Percentiles rank a stretch among this genome's conserved stretches.
Evolutionary conservation across 306 rosid species (phyloP).

Genomic region (Canavalia gladiata): DNA sequence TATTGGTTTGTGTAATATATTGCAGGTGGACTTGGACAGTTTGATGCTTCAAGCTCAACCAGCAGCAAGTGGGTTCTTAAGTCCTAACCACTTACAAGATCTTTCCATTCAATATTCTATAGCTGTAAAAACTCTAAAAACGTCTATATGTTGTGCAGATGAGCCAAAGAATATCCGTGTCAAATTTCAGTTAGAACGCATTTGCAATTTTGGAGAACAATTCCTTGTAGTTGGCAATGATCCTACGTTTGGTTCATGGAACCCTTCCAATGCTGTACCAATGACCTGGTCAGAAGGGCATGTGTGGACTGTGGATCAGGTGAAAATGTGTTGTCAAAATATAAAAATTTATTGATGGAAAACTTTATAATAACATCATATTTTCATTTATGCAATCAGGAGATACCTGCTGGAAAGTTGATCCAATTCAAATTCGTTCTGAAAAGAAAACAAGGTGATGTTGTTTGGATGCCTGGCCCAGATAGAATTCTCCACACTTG

Average conservation of each 20-base stretch:
- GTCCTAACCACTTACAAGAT: not conserved
- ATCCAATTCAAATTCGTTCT: constrained; percentile 75
- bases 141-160: constrained; percentile 49
- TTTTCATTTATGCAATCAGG: constrained; percentile 48
- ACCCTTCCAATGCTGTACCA: constrained; percentile 64
- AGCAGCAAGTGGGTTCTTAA: constrained; percentile 49
- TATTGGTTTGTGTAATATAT: constrained; percentile 9
- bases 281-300: constrained; percentile 75
- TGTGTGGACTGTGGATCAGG: constrained; percentile 66
- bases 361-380: not conserved
- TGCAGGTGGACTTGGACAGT: constrained; percentile 58
- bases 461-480: constrained; percentile 81
- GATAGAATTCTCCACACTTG: constrained; percentile 70
- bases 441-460: constrained; percentile 51
- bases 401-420: constrained; percentile 62
- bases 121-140: not conserved
- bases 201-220: constrained; percentile 67
- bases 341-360: too few relatives aligned
- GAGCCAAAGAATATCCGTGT: constrained; percentile 53
- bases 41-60: constrained; percentile 37
- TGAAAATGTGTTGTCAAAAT: constrained; percentile 3
- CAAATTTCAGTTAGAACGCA: constrained; percentile 66
- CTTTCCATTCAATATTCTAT: constrained; percentile 10
- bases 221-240: constrained; percentile 74
- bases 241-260: constrained; percentile 69